Base-by-base conservation (phyloP, 495 filamentous ascomycete species). In the Endocarpon pusillum region DNA sequence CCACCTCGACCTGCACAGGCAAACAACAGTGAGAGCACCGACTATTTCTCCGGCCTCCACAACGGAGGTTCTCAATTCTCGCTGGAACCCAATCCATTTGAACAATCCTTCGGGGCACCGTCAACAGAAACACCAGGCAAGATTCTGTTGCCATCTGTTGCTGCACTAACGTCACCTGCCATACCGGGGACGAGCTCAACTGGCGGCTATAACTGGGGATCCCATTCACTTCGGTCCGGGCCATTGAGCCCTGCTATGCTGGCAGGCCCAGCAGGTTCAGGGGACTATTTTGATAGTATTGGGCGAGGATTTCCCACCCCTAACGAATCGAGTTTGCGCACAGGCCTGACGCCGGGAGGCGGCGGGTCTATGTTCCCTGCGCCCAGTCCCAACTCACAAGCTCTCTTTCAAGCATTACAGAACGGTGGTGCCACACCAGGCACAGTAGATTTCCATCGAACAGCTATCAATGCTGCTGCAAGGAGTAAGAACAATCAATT, bases 181-280 rank as follows among this genome's bases (percentile, higher is more conserved):
- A 53, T 84, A 19, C 79, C 80, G 33, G 78, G 81, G 31, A 63
- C 71, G 53, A 67, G 71, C 46, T 64, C 62, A 20, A 73, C 69
- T 19, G 69, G 48, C 21, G 62, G 61, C 20, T 81, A 79, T 46
- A 72, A 73, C 57, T 96, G 89, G 86, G n/a, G n/a, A n/a, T 61
- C 69, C 29, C 77, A 85, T 47, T 91, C 82, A 16, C 63, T 97
- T 42, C 74, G 89, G 33, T 83, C 85, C 32, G 89, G 89, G 41
- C 89, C 91, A 17, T 54, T 97, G 46, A 96, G 89, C 53, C 89
- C 89, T 57, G 89, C 89, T 36, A 97, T 97, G 89, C 74, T 97
- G 15, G 78, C 85, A 30, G 89, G 85, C 21, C 89, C 57, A 58
- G 78, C 57, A 64, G 78, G 57, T 43, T 71, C 76, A 39, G 72